Evolutionary conservation across 768 basidiomycete species (phyloP).

Genomic region (Tulasnella sp.): DNA sequence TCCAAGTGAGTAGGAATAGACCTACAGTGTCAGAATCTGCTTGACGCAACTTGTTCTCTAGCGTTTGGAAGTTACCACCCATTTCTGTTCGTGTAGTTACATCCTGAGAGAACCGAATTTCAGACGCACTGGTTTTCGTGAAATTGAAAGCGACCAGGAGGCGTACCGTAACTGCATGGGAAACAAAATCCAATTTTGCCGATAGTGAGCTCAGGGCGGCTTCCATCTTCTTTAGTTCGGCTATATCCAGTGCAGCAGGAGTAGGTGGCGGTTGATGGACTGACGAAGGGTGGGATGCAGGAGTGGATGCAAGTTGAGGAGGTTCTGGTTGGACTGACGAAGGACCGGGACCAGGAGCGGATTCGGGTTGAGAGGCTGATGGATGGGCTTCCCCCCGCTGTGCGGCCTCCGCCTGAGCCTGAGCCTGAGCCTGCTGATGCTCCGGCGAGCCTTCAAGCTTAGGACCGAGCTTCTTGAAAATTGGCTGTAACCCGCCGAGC

Average conservation of each 20-base stretch:
- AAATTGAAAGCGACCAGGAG: neutral
- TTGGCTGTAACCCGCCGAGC: neutral
- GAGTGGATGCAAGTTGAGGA: neutral
- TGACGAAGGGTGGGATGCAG: neutral
- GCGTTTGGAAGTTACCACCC: too few relatives aligned
- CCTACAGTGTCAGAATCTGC: neutral
- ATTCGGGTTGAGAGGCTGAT: neutral
- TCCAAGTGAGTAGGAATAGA: neutral
- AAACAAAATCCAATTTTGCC: neutral
- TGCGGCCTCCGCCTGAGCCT: neutral
- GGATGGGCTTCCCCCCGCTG: neutral
- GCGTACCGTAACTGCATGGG: neutral
- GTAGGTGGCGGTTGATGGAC: neutral
- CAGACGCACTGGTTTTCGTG: neutral
- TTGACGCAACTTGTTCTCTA: neutral
- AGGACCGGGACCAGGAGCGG: neutral
- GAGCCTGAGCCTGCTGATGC: neutral
- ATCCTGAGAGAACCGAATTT: neutral
- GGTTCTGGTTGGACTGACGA: neutral
- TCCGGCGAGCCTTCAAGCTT: neutral
- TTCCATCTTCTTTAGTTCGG: neutral
- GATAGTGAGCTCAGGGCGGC: neutral
- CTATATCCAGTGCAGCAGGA: neutral
- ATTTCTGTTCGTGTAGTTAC: neutral
- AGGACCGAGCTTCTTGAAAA: neutral